Evolutionary conservation across 352 stramenopile genomes (phyloP), one percentile per base, ranked within the genome.

Genomic region (Halophytophthora polymorphica): DNA sequence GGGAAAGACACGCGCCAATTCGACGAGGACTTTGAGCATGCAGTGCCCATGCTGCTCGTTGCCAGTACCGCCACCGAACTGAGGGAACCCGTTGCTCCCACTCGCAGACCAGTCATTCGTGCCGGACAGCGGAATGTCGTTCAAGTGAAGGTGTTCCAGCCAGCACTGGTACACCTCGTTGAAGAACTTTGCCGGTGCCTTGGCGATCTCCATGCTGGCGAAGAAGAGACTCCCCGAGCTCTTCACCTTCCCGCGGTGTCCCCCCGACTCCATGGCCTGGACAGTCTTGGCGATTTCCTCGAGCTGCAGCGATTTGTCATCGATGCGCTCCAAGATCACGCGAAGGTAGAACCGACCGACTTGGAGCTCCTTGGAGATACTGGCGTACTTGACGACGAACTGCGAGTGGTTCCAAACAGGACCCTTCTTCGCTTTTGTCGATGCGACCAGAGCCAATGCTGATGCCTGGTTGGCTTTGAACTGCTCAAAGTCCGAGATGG

Each of bases 131-230:
- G 53, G 64, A 25, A 72, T 54, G 38, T 67, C 59, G 33, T 64
- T 71, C 2, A 86, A 57, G 40, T 87, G 69, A 17, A 88, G 56
- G 52, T 88, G 68, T 34, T 93, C 79, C 14, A 93, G 64, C 83
- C 83, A 93, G 45, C 78, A 80, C 55, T 92, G 77, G 47, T 90
- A 93, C 1, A 91, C 75, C 12, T 86, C 75, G 46, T 83, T 83
- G 53, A 92, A 92, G 54, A 90, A 90, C 15, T 53, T 64, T 2
- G 55, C 45, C 17, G 81, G 83, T 10, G 75, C 53, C 34, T 82
- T 83, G 1, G 76, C 71, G 45, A 93, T 90, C 45, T 75, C 78
- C 18, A 77, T 69, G n/a, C 72, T 77, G 1, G 83, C 79, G 25
- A 86, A 78, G 23, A 85, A 77, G 5, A 88, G 57, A 14, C 83